These are phyloP conservation scores for Citrus mangshanensis DNA, from an alignment of 345 rosid genomes.

Conservation along the genomic window DNA sequence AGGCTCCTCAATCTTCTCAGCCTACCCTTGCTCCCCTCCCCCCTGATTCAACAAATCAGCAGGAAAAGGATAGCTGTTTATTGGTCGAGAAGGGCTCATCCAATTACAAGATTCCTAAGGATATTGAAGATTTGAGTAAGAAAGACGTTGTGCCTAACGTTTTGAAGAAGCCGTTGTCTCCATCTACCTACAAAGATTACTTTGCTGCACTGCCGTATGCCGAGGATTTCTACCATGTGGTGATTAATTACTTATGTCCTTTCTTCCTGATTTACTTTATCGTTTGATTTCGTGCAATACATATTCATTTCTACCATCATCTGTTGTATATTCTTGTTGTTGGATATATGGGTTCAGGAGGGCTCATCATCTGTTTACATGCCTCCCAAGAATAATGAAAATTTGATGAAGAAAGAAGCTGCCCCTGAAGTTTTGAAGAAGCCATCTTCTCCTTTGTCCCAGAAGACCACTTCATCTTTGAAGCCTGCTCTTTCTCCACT, in stretches of 20 bases:
- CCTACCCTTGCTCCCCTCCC: constrained; percentile 3
- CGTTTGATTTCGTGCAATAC: background rate
- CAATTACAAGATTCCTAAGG: constrained; percentile 19
- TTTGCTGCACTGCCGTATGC: constrained; percentile 28
- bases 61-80: background rate
- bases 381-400: constrained; percentile 13
- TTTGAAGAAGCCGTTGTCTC: constrained; percentile 17
- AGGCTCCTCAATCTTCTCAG: constrained; percentile 7
- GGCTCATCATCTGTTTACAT: constrained; percentile 11
- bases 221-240: constrained; percentile 25
- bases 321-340: background rate
- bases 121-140: constrained; percentile 15
- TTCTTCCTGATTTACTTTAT: background rate
- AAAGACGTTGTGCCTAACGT: constrained; percentile 21
- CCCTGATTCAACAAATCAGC: background rate
- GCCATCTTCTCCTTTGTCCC: background rate
- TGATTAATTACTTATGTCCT: background rate
- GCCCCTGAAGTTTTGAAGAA: no score
- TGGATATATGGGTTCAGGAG: constrained; percentile 9
- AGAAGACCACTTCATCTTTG: background rate
- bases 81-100: constrained; percentile 10
- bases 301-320: background rate
- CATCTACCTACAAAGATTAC: constrained; percentile 22
- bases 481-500: constrained; percentile 9
- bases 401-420: no score